Conservation (phyloP, 148 eudicot species). For the Drosera capensis region DNA sequence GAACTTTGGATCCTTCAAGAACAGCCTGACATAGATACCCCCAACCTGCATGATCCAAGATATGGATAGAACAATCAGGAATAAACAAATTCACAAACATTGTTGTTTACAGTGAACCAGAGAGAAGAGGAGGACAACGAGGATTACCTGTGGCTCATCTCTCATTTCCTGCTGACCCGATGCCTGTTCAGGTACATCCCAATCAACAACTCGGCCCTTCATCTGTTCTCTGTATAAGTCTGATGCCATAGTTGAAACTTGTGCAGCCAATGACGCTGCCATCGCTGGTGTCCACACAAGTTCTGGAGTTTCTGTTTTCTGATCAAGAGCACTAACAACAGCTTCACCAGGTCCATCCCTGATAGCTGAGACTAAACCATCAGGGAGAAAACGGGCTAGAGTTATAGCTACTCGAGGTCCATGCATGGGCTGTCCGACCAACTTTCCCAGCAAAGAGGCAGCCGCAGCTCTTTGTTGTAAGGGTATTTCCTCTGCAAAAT, state of each 20-base stretch:
- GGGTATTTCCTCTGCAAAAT: constrained; percentile 68
- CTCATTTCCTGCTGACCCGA: constrained; percentile 88
- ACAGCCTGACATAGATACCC: constrained; percentile 89
- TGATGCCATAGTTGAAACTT: constrained; percentile 89
- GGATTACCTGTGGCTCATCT: constrained; percentile 96
- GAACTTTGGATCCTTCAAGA: constrained; percentile 93
- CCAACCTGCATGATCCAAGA: constrained; percentile 53
- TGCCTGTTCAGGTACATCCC: constrained; percentile 98
- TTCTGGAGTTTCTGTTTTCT: constrained; percentile 97
- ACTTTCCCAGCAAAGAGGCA: constrained; percentile 89
- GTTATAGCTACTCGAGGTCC: constrained; percentile 98
- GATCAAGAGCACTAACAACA: constrained; percentile 76
- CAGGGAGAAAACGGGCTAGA: constrained; percentile 86
- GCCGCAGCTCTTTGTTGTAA: constrained; percentile 94
- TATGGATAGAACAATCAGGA: background rate
- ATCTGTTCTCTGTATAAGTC: constrained; percentile 84
- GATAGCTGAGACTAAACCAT: constrained; percentile 80
- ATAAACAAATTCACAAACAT: too few relatives aligned
- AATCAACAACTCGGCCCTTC: constrained; percentile 89
- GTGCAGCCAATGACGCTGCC: constrained; percentile 95
- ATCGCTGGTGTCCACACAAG: constrained; percentile 99
- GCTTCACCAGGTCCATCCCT: constrained; percentile 99
- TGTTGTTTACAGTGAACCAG: constrained; percentile 3
- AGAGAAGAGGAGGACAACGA: background rate
- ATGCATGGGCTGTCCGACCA: constrained; percentile 97